Conservation (phyloP, 2,329 filamentous ascomycete species). For the Paecilomyces dactylethromorphus region DNA sequence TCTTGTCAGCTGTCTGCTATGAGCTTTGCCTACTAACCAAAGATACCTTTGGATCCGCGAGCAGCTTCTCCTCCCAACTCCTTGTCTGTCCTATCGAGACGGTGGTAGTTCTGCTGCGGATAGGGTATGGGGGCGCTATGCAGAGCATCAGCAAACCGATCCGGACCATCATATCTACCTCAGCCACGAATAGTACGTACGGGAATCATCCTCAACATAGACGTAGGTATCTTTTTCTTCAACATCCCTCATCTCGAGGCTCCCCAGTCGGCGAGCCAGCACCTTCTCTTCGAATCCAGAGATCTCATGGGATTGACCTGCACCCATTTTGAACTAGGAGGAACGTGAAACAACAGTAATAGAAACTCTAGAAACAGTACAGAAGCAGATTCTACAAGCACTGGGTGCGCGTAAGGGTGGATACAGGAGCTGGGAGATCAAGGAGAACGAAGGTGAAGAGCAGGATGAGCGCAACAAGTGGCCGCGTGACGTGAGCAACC, state of each 20-base stretch:
- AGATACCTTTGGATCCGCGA: constrained; percentile 20
- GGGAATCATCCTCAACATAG: constrained; percentile 8
- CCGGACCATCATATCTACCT: background rate
- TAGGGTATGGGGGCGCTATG: constrained; percentile 13
- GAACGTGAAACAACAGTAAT: background rate
- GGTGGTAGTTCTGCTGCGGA: constrained; percentile 7
- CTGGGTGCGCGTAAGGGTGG: background rate
- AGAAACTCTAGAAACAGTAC: background rate
- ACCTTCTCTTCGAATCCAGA: constrained; percentile 1
- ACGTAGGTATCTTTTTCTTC: constrained; percentile 1
- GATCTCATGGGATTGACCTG: constrained; percentile 4
- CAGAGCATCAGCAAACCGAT: background rate
- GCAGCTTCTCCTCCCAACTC: constrained; percentile 19
- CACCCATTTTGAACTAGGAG: constrained; percentile 5
- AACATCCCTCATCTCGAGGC: background rate
- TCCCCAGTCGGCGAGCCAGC: constrained; percentile 3
- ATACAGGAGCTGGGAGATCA: background rate
- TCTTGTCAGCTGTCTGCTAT: background rate
- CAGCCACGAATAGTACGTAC: constrained; percentile 1
- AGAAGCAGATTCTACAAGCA: background rate
- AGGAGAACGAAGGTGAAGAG: background rate
- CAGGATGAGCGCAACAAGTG: background rate
- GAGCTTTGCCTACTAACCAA: background rate
- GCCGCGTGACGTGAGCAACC: background rate
- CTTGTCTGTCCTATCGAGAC: constrained; percentile 16